These are phyloP conservation scores for Croton laevigatus DNA, from an alignment of 441 rosid genomes.

Conservation along the genomic window DNA sequence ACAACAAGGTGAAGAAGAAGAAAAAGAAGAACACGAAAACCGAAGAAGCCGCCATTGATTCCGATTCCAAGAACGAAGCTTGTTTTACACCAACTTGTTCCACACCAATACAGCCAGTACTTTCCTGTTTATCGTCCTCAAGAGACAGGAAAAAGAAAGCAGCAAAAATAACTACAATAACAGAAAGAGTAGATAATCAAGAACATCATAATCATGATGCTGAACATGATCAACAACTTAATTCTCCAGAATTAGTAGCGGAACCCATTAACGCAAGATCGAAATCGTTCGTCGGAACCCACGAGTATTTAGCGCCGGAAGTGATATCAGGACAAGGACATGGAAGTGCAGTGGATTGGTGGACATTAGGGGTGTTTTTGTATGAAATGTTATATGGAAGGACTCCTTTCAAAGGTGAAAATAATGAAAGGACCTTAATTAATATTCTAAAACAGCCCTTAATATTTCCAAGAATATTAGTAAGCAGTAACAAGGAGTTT, in stretches of 20 bases:
- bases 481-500: slow-evolving; percentile 44
- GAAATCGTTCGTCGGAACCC: slow-evolving; percentile 90
- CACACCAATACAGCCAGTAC: slow-evolving; percentile 59
- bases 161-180: slow-evolving; percentile 42
- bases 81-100: slow-evolving; percentile 61
- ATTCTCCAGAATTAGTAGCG: slow-evolving; percentile 55
- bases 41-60: slow-evolving; percentile 18
- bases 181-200: slow-evolving; percentile 60
- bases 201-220: slow-evolving; percentile 30
- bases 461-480: slow-evolving; percentile 52
- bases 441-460: slow-evolving; percentile 78
- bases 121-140: slow-evolving; percentile 58
- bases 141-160: slow-evolving; percentile 31
- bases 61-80: slow-evolving; percentile 27
- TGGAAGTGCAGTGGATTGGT: slow-evolving; percentile 94
- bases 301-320: slow-evolving; percentile 89
- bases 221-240: background rate
- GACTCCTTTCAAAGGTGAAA: slow-evolving; percentile 77
- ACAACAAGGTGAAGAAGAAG: background rate
- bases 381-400: slow-evolving; percentile 81
- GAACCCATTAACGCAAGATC: slow-evolving; percentile 73
- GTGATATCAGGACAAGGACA: slow-evolving; percentile 85
- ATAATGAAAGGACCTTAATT: slow-evolving; percentile 64
- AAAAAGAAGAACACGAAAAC: no score
- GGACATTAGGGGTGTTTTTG: slow-evolving; percentile 83